phyloP scores from a whole-genome alignment of 129 eudicot species.

The Kitagawia praeruptora region DNA sequence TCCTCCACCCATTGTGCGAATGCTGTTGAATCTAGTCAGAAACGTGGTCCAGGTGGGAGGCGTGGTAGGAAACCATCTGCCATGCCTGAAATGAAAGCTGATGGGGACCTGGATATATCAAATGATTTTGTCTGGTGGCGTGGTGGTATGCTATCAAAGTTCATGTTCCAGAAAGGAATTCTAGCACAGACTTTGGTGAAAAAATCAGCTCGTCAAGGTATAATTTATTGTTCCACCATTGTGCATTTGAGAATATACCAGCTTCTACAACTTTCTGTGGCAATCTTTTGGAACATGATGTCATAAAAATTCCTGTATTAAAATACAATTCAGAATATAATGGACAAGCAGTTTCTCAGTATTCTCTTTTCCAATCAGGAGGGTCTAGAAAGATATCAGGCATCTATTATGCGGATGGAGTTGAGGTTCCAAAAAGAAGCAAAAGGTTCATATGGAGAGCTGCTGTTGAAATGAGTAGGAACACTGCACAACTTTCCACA shows the following conservation, averaged over 20 bases:
- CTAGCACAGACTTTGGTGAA: constrained; percentile 44
- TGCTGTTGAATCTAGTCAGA: constrained; percentile 54
- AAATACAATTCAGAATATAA: not conserved
- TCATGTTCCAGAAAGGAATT: constrained; percentile 55
- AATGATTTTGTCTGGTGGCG: constrained; percentile 75
- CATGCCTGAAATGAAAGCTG: constrained; percentile 37
- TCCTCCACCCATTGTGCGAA: constrained; percentile 32
- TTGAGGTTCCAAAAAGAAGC: constrained; percentile 74
- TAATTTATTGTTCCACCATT: not conserved
- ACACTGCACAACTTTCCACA: constrained; percentile 73
- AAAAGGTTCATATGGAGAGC: constrained; percentile 82
- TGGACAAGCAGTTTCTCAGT: constrained; percentile 1
- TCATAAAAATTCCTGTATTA: not conserved
- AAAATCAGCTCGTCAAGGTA: constrained; percentile 81
- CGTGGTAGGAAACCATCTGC: constrained; percentile 54
- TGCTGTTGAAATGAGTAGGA: constrained; percentile 80
- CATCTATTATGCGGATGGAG: constrained; percentile 61
- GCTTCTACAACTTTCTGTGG: not conserved
- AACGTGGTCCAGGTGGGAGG: constrained; percentile 59
- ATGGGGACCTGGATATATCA: constrained; percentile 35
- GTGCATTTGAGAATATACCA: not conserved
- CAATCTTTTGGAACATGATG: not conserved
- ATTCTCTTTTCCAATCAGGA: constrained; percentile 36
- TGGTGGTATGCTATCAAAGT: constrained; percentile 71
- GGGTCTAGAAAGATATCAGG: constrained; percentile 62